Conservation (phyloP, 2,329 filamentous ascomycete genomes). For the Diplocarpon rosae region DNA sequence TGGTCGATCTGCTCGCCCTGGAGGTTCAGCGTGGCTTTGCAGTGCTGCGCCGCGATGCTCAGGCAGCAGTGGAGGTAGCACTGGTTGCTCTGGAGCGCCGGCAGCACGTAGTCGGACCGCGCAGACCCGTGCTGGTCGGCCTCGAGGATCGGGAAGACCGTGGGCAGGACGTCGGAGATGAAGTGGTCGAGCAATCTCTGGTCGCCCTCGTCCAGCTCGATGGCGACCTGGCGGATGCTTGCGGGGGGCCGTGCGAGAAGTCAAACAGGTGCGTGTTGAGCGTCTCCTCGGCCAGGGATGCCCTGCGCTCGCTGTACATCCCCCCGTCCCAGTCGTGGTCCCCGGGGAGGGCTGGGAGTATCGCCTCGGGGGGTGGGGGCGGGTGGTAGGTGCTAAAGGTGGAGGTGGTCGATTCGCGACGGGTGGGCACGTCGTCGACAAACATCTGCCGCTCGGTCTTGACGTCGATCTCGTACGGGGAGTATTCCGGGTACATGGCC, state of each 20-base stretch:
- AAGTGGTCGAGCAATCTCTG: conserved; percentile 84
- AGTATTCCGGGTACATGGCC: conserved; percentile 42
- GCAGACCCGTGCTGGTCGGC: conserved; percentile 78
- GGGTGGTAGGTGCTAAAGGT: conserved; percentile 87
- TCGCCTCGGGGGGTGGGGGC: conserved; percentile 58
- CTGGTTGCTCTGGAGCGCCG: conserved; percentile 81
- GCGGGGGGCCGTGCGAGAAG: conserved; percentile 58
- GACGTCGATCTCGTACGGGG: conserved; percentile 88
- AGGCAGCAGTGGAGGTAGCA: conserved; percentile 93
- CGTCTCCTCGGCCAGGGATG: conserved; percentile 50
- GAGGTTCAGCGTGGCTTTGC: conserved; percentile 64
- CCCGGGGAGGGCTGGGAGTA: conserved; percentile 51
- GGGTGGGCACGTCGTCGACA: conserved; percentile 78
- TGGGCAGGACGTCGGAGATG: conserved; percentile 72
- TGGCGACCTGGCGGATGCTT: conserved; percentile 54
- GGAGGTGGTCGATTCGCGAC: conserved; percentile 77
- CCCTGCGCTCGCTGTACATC: conserved; percentile 55
- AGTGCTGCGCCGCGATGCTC: conserved; percentile 84
- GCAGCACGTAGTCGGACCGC: conserved; percentile 71
- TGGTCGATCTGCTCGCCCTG: conserved; percentile 67
- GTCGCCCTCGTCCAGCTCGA: conserved; percentile 81
- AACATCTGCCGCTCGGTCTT: conserved; percentile 93
- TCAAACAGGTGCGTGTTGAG: conserved; percentile 75
- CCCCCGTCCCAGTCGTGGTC: conserved; percentile 66
- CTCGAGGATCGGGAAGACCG: conserved; percentile 87